phyloP scores from a whole-genome alignment of 2,329 filamentous ascomycete species.

The Mycosphaerella arachidis region DNA sequence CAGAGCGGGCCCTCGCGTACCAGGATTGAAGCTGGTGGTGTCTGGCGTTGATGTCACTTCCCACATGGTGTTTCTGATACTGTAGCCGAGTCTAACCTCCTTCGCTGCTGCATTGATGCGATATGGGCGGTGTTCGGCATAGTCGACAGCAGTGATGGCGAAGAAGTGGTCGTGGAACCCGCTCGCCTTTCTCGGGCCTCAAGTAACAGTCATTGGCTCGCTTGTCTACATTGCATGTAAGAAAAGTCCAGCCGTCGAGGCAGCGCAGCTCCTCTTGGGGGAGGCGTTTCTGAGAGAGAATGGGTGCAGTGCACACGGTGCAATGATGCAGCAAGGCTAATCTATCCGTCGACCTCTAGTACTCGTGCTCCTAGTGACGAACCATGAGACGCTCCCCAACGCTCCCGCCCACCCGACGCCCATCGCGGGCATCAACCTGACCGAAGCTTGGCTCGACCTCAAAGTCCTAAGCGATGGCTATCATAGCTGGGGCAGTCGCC shows the following conservation, averaged over 20 bases:
- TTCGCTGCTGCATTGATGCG: background rate
- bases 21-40: background rate
- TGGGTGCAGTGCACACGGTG: background rate
- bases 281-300: background rate
- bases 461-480: slow-evolving; percentile 67
- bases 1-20: background rate
- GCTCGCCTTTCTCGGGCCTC: slow-evolving; percentile 71
- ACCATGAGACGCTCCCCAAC: slow-evolving; percentile 69
- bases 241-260: background rate
- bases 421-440: slow-evolving; percentile 67
- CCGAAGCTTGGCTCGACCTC: slow-evolving; percentile 82
- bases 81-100: background rate
- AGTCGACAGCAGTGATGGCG: slow-evolving; percentile 12
- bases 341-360: background rate
- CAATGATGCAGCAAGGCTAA: background rate
- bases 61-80: background rate
- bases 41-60: background rate
- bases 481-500: slow-evolving; percentile 62
- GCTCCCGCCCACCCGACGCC: slow-evolving; percentile 58
- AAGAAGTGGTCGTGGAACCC: slow-evolving; percentile 34
- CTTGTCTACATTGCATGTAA: slow-evolving; percentile 69
- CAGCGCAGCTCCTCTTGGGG: background rate
- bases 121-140: background rate
- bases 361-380: slow-evolving; percentile 65
- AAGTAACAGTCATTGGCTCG: slow-evolving; percentile 76